Base-by-base conservation (phyloP, 2,329 filamentous ascomycete genomes). In the Rutstroemia sp. region DNA sequence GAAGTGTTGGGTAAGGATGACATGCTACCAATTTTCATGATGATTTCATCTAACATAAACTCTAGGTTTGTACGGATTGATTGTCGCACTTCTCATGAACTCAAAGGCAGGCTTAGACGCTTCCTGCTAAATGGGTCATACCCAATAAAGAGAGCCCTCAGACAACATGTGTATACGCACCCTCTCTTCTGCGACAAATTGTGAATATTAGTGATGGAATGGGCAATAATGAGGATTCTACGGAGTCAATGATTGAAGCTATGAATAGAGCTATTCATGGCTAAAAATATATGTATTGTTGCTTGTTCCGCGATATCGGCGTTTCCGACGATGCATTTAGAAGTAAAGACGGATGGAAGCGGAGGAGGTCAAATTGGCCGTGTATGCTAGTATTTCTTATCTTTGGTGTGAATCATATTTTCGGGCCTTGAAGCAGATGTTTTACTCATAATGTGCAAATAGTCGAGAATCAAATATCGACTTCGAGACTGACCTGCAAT, bases 1-100 rank as follows among this genome's bases (percentile, higher is more conserved):
- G 86, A 89, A 87, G 86, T 89, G 60, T 77, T 89, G 79, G 86
- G 91, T 94, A 80, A 51, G 63, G 53, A 54, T 17, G 0, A 14
- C 4, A 4, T 34, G n/a, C 2, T 34, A 23, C 25, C 30, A 14
- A 7, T 23, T 36, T 51, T 6, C 14, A 59, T 63, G 59, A 63
- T 53, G 30, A 54, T 10, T 16, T 25, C 17, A 25, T 25, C 70
- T 73, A 60, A 71, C 51, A 50, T 10, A 46, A 44, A 23, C 38
- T 2, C 25, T 61, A 94, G 89, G 92, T 94, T 89, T 99, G 58
- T 99, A 99, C 79, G 94, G 94, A 74, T 83, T 99, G 70, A 99
- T 99, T 73, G 94, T 99, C 66, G 94, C 94, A 63, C 88, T 99
- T 71, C 86, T 99, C 72, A 99, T 99, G 95, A 99, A 97, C 88